Evolutionary conservation across 345 rosid genomes (phyloP), one percentile per base, ranked within the genome.

Genomic region (Salix exigua): DNA sequence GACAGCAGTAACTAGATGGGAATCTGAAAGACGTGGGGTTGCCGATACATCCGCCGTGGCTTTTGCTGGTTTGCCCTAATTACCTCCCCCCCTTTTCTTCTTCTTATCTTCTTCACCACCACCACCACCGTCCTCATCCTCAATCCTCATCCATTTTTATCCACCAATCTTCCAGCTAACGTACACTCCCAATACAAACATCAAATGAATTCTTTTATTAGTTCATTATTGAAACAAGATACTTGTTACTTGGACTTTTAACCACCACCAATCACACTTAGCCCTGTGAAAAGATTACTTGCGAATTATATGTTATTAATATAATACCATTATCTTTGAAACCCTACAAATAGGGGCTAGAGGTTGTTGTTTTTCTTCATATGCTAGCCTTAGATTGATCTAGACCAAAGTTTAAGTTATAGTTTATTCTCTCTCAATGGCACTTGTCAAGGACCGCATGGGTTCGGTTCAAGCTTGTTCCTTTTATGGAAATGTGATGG

Each of bases 81-180:
- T 28, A 50, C 18, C 40, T 55, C 21, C 78, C 79, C 63, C 55
- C 53, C 25, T 66, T 75, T 55, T 79, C 33, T 67, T 44, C 58
- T 10, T 58, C 12, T 23, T 35, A 58, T 38, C 37, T 35, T 33
- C 37, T 33, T 35, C 37, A 35, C 37, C 37, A 35, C 37, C 37
- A 35, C 37, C 37, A 35, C 37, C 37, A 35, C 7, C 37, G 37
- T 35, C 37, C 37, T 35, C 37, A 35, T 35, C 37, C 37, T 5
- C 37, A 35, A 35, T 5, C 37, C 37, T 51, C 35, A 11, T 73
- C 73, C 42, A 68, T 55, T 21, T 77, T 26, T 73, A 79, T 76
- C 63, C 69, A 73, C 61, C 76, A n/a, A n/a, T 69, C 73, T 78
- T 88, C 89, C 91, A 89, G 89, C 89, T 78, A 82, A 83, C 33